Conservation (phyloP, 2,329 filamentous ascomycete genomes). For the Zymoseptoria ardabiliae region DNA sequence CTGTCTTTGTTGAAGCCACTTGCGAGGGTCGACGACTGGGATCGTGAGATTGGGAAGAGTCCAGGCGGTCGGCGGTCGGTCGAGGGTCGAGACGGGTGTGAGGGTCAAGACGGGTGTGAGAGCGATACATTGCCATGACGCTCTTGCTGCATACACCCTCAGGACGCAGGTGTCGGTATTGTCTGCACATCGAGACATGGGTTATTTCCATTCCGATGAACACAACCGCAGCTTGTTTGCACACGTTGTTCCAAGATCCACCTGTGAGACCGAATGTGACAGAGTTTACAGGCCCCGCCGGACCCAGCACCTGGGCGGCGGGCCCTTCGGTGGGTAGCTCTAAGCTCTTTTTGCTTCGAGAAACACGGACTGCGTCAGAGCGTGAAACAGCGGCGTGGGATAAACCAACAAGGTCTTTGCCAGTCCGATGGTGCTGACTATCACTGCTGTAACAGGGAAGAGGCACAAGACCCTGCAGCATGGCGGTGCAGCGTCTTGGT, state of each 20-base stretch:
- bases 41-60: not conserved
- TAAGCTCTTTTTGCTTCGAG: not conserved
- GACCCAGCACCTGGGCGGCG: not conserved
- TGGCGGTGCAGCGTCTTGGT: not conserved
- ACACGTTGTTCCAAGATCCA: not conserved
- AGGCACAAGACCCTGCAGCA: not conserved
- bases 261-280: not conserved
- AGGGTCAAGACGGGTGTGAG: no score
- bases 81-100: not conserved
- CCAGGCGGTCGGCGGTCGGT: not conserved
- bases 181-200: not conserved
- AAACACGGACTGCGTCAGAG: slow-evolving; percentile 6
- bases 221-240: not conserved
- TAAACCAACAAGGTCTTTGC: not conserved
- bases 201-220: not conserved
- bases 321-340: not conserved
- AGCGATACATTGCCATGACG: not conserved
- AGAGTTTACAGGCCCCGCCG: not conserved
- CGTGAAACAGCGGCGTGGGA: slow-evolving; percentile 20
- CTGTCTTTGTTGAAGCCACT: not conserved
- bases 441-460: not conserved
- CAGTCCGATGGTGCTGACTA: not conserved
- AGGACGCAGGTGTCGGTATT: not conserved
- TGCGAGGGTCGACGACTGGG: not conserved
- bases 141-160: not conserved